Base-by-base conservation (phyloP, 2,329 filamentous ascomycete genomes). In the Fusarium bactridioides region DNA sequence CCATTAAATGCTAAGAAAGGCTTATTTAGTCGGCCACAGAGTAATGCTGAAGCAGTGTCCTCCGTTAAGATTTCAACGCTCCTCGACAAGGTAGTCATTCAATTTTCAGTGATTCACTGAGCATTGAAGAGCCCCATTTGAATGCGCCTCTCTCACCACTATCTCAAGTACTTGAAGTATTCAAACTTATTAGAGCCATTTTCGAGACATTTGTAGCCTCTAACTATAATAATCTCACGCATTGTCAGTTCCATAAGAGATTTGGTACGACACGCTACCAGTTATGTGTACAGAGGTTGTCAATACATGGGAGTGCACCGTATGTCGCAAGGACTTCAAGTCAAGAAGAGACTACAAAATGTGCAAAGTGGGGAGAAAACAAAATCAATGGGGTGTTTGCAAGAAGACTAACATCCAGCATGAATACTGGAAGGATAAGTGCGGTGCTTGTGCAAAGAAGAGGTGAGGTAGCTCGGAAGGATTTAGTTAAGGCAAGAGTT, bases 141-240 rank as follows among this genome's bases (percentile, higher is more conserved):
- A n/a, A 18, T 10, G 4, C 27, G 6, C 10, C 0, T 11, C 1
- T 29, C 12, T 19, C 10, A 7, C 6, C 4, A 47, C 5, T 11
- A 3, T n/a, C 13, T 16, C 4, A 18, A 6, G 3, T 15, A 5
- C 13, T 6, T 4, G 4, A 11, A 16, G 1, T 29, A n/a, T n/a
- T 16, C 6, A 16, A 9, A 9, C 27, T 9, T 9, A 16, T n/a
- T 6, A 11, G 9, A 0, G 1, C 0, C 0, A n/a, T n/a, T n/a
- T 12, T 12, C 3, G 0, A n/a, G 3, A 31, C 10, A 31, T n/a
- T 48, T 48, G 0, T 6, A 50, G 18, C 5, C 7, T 18, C 7
- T 5, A 12, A 18, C 11, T 16, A 5, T 12, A 3, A 6, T 2
- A 3, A 16, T 25, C 7, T 7, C 15, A n/a, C 45, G 0, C 10